Evolutionary conservation across 768 basidiomycete genomes (phyloP), one percentile per base, ranked within the genome.

Genomic region (Macrolepiota fuliginosa): DNA sequence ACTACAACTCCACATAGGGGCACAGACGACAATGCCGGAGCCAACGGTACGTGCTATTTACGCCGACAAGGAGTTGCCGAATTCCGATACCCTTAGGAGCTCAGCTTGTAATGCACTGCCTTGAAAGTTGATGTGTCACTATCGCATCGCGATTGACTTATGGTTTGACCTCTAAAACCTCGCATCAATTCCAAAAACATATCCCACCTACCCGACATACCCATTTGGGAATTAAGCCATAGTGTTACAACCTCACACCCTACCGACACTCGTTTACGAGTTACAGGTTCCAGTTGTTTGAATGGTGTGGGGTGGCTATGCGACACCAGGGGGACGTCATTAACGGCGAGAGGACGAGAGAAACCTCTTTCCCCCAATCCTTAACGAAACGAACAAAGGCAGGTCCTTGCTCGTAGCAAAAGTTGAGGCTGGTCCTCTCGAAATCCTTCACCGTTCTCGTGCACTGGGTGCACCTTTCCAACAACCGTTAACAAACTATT

Each of bases 381-480:
- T 32, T 9, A 32, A 42, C 40, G 51, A 60, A 32, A 42, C 40
- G 51, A 60, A 46, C 36, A 39, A 60, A 60, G 58, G 58, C 50
- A 15, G 50, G 50, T 22, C 58, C 51, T 53, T 53, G 58, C 51
- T 60, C 58, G 39, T 29, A 9, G 22, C 12, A 37, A 22, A 40
- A 39, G 50, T 51, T 19, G 58, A 53, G 58, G 58, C 58, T 45
- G 58, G 58, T 52, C 50, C 58, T 60, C 50, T 15, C 13, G 6
- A 37, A 25, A 27, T 36, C 29, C 7, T 10, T 36, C 3, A 11
- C 17, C 29, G n/a, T n/a, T 49, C 53, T 58, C 22, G 47, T 50
- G 49, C 35, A 40, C 57, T 42, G 54, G 54, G 11, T 56, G 27
- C 39, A 56, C 49, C 29, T 12, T 25, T 19, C n/a, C 42, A 27